Conservation (phyloP, 2,329 filamentous ascomycete species). For the Aspergillus sp. region DNA sequence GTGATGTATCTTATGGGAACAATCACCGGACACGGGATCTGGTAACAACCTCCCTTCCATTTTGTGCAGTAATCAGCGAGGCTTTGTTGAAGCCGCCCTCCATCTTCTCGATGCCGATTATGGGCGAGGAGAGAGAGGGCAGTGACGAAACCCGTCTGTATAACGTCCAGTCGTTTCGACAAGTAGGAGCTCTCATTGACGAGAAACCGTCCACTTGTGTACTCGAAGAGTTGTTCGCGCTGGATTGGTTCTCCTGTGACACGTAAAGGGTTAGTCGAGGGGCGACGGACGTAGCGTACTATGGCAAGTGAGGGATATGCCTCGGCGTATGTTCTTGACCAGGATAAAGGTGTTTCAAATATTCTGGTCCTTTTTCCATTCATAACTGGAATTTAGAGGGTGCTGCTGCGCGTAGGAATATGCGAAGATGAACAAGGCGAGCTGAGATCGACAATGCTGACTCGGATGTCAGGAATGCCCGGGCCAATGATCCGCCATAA, state of each 20-base stretch:
- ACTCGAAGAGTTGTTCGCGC: conserved; percentile 21
- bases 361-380: too few relatives aligned
- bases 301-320: neutral
- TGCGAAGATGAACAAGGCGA: too few relatives aligned
- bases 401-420: too few relatives aligned
- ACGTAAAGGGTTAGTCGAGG: neutral
- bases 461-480: too few relatives aligned
- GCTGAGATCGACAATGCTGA: too few relatives aligned
- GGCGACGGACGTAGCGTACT: neutral
- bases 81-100: conserved; percentile 35
- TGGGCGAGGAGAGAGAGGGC: conserved; percentile 2
- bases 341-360: too few relatives aligned
- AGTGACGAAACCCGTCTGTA: conserved; percentile 19
- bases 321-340: neutral
- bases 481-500: too few relatives aligned
- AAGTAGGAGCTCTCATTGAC: conserved; percentile 21
- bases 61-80: conserved; percentile 24
- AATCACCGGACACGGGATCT: conserved; percentile 25
- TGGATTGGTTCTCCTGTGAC: conserved; percentile 19
- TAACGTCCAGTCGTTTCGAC: conserved; percentile 20
- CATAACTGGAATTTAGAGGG: too few relatives aligned
- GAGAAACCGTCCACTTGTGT: conserved; percentile 29
- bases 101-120: conserved; percentile 23
- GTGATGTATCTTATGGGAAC: conserved; percentile 26
- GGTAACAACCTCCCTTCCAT: conserved; percentile 29